Base-by-base conservation (phyloP, 75 land plant species). In the Selaginella tamariscina region DNA sequence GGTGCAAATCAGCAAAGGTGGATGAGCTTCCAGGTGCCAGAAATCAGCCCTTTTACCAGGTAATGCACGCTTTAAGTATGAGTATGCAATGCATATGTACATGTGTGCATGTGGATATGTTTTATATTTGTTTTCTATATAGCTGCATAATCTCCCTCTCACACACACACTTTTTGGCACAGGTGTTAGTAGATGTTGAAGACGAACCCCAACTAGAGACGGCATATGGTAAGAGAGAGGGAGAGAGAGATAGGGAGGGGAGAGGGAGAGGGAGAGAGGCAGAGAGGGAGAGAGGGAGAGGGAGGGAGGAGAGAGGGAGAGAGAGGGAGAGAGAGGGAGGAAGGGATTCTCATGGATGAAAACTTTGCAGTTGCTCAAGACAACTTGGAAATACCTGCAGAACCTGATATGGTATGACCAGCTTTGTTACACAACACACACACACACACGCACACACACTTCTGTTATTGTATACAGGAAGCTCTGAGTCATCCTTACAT, bases 1-100 rank as follows among this genome's bases (percentile, higher is more conserved):
- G 97, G 97, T 79, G 77, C 73, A 80, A 83, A 33, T 68, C 27
- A 56, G 91, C 91, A n/a, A 56, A 69, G n/a, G 81, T 90, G 54
- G 83, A 84, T 20, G 77, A 85, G 54, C 75, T 90, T 32, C 26
- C 80, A 65, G 82, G 84, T 18, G 88, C 87, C 44, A 55, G 77
- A 29, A 85, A 78, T 72, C 99, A 95, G 67, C 99, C 99, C 55
- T 95, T 95, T 74, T 95, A 90, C 73, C 98, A 90, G 96, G 98
- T 85, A 13, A 15, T 1, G 33, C 68, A 49, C 20, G 54, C 18
- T 49, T 49, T 49, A 49, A 49, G 54, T n/a, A n/a, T n/a, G n/a
- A n/a, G n/a, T n/a, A n/a, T n/a, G n/a, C n/a, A n/a, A n/a, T n/a
- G n/a, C n/a, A n/a, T n/a, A n/a, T n/a, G n/a, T n/a, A n/a, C n/a